phyloP scores from a whole-genome alignment of 2,329 filamentous ascomycete species.

The Monosporascus cannonballus region DNA sequence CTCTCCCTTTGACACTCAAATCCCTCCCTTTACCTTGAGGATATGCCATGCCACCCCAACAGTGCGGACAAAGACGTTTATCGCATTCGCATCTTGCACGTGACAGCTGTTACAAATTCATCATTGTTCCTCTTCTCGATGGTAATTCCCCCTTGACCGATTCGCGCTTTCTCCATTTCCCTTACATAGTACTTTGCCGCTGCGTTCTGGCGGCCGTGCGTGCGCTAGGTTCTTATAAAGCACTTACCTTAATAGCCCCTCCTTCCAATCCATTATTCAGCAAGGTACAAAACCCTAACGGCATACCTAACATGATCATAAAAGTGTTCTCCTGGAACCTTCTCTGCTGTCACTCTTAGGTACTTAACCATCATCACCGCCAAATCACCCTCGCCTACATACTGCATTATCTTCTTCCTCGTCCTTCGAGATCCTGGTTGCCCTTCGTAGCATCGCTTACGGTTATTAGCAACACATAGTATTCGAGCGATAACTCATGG shows the following conservation, averaged over 20 bases:
- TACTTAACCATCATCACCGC: neutral
- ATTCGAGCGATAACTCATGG: slow-evolving; percentile 13
- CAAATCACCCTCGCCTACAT: neutral
- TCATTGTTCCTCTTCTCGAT: neutral
- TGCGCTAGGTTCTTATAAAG: neutral
- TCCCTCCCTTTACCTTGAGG: neutral
- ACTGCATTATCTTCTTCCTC: no score
- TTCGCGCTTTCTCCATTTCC: neutral
- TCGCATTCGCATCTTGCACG: no score
- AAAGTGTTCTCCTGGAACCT: neutral
- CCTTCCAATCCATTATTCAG: neutral
- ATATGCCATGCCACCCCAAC: neutral
- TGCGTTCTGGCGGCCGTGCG: neutral
- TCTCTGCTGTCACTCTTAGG: neutral
- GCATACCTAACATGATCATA: neutral
- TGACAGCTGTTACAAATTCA: neutral
- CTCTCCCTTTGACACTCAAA: neutral
- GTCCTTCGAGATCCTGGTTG: no score
- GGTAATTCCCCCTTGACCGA: neutral
- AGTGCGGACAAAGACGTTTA: neutral
- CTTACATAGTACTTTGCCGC: neutral
- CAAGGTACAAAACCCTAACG: neutral
- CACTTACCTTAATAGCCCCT: neutral
- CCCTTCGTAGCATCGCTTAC: no score
- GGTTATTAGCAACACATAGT: neutral